Evolutionary conservation across 768 basidiomycete genomes (phyloP).

Genomic region (Leucogyrophana mollusca): DNA sequence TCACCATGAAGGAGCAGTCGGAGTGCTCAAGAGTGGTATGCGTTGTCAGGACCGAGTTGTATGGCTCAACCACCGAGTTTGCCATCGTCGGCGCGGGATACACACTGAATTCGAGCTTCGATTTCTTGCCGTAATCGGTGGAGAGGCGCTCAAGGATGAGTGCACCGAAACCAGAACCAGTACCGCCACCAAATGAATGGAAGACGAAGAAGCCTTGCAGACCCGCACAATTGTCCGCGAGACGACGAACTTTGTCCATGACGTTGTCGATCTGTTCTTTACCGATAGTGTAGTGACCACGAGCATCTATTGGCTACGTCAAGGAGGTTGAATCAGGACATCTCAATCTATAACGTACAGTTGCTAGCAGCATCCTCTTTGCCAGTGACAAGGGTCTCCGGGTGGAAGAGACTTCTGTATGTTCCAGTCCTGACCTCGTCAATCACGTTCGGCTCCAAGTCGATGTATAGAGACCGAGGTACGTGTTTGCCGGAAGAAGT

Average conservation of each 20-base stretch:
- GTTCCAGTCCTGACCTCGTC: constrained; percentile 96
- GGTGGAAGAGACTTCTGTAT: constrained; percentile 98
- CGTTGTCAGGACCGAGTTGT: constrained; percentile 95
- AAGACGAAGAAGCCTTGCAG: constrained; percentile 99
- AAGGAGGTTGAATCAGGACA: constrained; percentile 4
- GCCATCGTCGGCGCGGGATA: constrained; percentile 93
- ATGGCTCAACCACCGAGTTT: constrained; percentile 96
- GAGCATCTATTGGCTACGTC: constrained; percentile 63
- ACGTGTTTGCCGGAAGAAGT: constrained; percentile 96
- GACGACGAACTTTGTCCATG: constrained; percentile 91
- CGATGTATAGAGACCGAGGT: constrained; percentile 95
- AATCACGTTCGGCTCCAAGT: constrained; percentile 96
- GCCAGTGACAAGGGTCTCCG: constrained; percentile 96
- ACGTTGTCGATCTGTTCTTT: constrained; percentile 97
- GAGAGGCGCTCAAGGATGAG: constrained; percentile 94
- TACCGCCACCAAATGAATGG: constrained; percentile 99
- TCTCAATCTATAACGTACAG: constrained; percentile 50
- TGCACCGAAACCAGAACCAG: constrained; percentile 97
- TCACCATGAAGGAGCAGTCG: constrained; percentile 98
- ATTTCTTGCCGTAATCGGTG: constrained; percentile 98
- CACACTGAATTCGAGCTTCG: constrained; percentile 96
- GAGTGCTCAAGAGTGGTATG: constrained; percentile 99
- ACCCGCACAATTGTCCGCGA: constrained; percentile 95
- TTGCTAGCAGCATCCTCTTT: constrained; percentile 99
- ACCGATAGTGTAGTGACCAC: constrained; percentile 97